Evolutionary conservation across 2,329 filamentous ascomycete species (phyloP).

Genomic region (Cordyceps pruinosa): DNA sequence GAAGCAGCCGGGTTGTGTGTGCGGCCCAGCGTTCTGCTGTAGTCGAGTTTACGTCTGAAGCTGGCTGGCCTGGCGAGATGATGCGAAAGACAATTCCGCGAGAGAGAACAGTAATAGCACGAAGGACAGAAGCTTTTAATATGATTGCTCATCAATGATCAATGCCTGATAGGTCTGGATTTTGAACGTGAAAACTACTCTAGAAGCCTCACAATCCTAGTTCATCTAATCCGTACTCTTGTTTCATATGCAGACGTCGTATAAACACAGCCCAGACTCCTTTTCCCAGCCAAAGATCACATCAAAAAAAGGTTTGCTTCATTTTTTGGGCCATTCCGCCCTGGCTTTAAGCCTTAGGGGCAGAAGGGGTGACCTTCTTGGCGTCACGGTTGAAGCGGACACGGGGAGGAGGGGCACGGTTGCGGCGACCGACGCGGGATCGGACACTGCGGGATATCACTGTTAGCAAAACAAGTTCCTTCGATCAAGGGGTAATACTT

Average conservation of each 20-base stretch:
- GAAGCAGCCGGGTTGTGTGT: too few species aligned
- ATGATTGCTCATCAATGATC: constrained; percentile 7
- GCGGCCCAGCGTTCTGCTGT: too few species aligned
- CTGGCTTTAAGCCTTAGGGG: constrained; percentile 32
- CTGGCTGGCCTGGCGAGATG: background rate
- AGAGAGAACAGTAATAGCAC: background rate
- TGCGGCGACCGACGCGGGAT: constrained; percentile 92
- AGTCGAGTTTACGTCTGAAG: background rate
- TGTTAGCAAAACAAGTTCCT: constrained; percentile 35
- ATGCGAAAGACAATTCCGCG: background rate
- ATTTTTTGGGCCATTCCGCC: background rate
- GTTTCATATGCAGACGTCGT: constrained; percentile 32
- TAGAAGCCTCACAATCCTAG: constrained; percentile 23
- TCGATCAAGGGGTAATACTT: constrained; percentile 16
- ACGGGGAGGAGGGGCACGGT: constrained; percentile 94
- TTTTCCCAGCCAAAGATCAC: constrained; percentile 24
- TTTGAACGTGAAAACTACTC: constrained; percentile 17
- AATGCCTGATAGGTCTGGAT: constrained; percentile 12
- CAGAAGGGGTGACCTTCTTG: constrained; percentile 94
- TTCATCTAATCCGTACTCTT: constrained; percentile 27
- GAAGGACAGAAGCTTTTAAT: background rate
- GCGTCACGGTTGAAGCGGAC: constrained; percentile 99
- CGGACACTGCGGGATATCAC: constrained; percentile 64
- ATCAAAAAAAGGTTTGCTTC: constrained; percentile 12
- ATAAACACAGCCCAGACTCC: constrained; percentile 32